Conservation (phyloP, 345 rosid genomes). For the Bruguiera sexangula region DNA sequence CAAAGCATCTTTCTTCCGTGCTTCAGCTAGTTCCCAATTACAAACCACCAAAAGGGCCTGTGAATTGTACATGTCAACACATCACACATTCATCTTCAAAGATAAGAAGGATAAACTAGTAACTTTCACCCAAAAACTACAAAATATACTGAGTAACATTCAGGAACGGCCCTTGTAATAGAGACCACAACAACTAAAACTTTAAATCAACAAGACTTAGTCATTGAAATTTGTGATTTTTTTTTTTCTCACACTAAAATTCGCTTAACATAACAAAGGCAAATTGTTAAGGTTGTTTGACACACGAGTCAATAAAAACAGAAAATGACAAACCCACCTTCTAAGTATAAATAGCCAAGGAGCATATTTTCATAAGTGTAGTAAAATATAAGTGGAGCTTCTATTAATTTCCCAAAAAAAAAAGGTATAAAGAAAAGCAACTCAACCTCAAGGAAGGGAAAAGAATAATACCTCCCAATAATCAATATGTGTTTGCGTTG, state of each 20-base stretch:
- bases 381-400: too few species aligned
- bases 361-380: too few species aligned
- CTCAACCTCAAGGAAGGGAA: not conserved
- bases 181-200: not conserved
- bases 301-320: too few species aligned
- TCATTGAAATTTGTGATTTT: not conserved
- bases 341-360: too few species aligned
- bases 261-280: too few species aligned
- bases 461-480: conserved; percentile 77
- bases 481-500: conserved; percentile 61
- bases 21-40: conserved; percentile 95
- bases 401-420: too few species aligned
- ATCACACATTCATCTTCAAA: not conserved
- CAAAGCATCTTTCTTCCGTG: conserved; percentile 75
- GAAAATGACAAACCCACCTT: too few species aligned
- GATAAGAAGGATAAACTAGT: not conserved
- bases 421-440: too few species aligned
- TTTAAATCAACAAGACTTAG: not conserved
- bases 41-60: conserved; percentile 90
- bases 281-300: too few species aligned
- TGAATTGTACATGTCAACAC: conserved; percentile 16
- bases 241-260: not conserved
- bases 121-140: not conserved
- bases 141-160: not conserved
- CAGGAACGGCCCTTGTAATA: not conserved